Evolutionary conservation across 768 basidiomycete species (phyloP).

Genomic region (Boletus patriciae): DNA sequence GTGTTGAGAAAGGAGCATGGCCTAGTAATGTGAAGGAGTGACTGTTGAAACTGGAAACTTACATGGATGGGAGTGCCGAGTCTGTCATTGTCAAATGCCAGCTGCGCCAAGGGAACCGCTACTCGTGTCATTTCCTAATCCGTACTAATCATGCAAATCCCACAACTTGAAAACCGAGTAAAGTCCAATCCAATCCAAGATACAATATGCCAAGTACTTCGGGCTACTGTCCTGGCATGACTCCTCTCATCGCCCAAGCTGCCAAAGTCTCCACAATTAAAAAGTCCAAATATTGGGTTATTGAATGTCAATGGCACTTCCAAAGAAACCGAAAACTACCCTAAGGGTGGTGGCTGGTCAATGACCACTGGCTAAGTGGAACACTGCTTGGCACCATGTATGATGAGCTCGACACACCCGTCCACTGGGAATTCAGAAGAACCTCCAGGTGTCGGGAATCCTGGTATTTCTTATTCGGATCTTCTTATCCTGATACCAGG

Average conservation of each 20-base stretch:
- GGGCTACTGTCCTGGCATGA: neutral
- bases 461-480: too few relatives aligned
- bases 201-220: neutral
- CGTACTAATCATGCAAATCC: neutral
- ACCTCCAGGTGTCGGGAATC: too few relatives aligned
- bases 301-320: neutral
- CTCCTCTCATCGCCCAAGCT: neutral
- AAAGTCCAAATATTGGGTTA: too few relatives aligned
- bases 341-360: constrained; percentile 69
- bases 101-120: constrained; percentile 16
- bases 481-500: too few relatives aligned
- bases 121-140: constrained; percentile 12
- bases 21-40: constrained; percentile 17
- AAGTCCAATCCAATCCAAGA: neutral
- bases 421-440: constrained; percentile 94
- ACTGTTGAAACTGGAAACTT: constrained; percentile 4
- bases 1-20: constrained; percentile 14
- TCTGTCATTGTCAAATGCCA: constrained; percentile 19
- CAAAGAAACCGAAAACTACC: neutral
- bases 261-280: constrained; percentile 11
- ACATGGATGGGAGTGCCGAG: neutral
- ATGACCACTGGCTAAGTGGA: constrained; percentile 67
- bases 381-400: constrained; percentile 67
- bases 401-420: constrained; percentile 61
- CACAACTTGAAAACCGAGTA: neutral